Evolutionary conservation across 768 basidiomycete genomes (phyloP).

Genomic region (Rhodotorula babjevae): DNA sequence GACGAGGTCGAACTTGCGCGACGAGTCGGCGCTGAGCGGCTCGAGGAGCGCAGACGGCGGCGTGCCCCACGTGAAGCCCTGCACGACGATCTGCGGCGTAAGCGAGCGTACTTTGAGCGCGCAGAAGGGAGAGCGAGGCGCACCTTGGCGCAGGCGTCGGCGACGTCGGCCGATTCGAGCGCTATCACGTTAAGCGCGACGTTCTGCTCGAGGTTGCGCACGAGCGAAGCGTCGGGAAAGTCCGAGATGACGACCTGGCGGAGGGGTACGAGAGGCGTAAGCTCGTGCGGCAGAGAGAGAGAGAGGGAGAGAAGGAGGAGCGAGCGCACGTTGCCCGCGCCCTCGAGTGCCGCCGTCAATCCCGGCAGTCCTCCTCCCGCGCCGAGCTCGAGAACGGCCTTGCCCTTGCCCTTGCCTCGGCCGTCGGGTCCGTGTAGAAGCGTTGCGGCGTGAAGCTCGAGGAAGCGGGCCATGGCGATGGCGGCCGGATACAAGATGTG

Average conservation of each 20-base stretch:
- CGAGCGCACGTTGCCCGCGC: constrained; percentile 60
- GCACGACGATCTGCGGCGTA: neutral
- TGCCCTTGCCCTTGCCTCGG: constrained; percentile 42
- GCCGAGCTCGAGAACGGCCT: constrained; percentile 74
- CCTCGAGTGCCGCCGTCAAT: constrained; percentile 65
- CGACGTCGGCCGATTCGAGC: neutral
- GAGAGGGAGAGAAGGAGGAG: neutral
- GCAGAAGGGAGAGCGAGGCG: constrained; percentile 30
- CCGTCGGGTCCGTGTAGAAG: constrained; percentile 28
- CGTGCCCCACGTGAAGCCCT: constrained; percentile 83
- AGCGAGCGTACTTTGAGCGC: neutral
- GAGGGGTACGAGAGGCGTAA: too few species aligned
- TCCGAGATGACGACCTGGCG: constrained; percentile 77
- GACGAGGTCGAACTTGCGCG: constrained; percentile 63
- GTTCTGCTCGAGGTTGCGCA: constrained; percentile 72
- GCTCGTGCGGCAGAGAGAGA: neutral
- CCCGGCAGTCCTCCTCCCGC: constrained; percentile 89
- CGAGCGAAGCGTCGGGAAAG: constrained; percentile 73
- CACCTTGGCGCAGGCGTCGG: constrained; percentile 20
- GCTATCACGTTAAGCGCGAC: constrained; percentile 57
- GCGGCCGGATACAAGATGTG: constrained; percentile 46
- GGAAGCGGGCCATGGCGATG: constrained; percentile 42
- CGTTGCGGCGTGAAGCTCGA: constrained; percentile 42
- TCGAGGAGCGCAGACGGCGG: constrained; percentile 54
- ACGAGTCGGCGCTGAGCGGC: constrained; percentile 28